Percentiles rank a stretch among this genome's conserved stretches.
Conservation (phyloP, 176 grass and related monocot genomes). For the bread wheat (Triticum aestivum) region DNA sequence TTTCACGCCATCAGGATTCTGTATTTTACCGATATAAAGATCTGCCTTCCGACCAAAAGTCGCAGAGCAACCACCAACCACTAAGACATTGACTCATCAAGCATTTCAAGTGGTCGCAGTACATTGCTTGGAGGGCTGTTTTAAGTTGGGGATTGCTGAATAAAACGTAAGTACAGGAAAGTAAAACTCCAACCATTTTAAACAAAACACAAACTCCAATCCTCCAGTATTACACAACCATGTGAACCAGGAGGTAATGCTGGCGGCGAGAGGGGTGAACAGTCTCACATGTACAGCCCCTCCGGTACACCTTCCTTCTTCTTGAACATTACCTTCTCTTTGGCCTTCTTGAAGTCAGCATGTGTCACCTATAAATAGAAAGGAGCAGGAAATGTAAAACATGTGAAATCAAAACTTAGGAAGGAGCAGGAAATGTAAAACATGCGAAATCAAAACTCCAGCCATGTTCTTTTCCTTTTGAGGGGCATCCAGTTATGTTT, state of each 20-base stretch:
- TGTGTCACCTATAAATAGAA: conserved; percentile 69
- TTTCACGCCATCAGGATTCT: too few species aligned
- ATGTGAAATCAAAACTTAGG: too few species aligned
- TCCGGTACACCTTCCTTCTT: conserved; percentile 97
- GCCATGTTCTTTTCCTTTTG: too few species aligned
- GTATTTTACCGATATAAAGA: not conserved
- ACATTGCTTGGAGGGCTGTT: not conserved
- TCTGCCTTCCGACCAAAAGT: not conserved
- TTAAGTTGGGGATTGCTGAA: not conserved
- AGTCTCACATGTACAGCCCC: conserved; percentile 82
- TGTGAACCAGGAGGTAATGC: not conserved
- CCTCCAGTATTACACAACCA: not conserved
- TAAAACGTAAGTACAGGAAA: not conserved
- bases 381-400: not conserved
- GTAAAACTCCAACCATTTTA: not conserved
- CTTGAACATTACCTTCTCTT: conserved; percentile 99
- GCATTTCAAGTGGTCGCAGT: not conserved
- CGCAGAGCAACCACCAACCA: not conserved
- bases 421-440: too few species aligned
- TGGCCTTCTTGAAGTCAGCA: conserved; percentile 88
- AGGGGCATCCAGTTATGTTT: too few species aligned
- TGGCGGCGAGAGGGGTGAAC: not conserved
- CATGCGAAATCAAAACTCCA: too few species aligned
- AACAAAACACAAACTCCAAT: conserved; percentile 23
- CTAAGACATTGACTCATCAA: not conserved